Base-by-base conservation (phyloP, 805 yeast species). In the Debaryomyces castellii region DNA sequence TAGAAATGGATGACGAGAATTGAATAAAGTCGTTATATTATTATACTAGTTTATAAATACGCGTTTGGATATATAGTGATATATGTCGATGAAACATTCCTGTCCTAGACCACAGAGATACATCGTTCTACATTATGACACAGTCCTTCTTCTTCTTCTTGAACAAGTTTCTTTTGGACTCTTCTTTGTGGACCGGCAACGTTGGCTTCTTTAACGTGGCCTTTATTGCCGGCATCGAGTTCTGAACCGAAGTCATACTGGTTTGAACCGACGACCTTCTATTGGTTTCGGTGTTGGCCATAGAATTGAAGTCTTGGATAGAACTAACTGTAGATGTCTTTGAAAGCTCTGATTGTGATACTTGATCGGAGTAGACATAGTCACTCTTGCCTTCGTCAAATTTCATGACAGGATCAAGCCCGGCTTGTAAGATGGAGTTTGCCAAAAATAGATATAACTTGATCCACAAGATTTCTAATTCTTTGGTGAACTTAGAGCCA, bases 401-500 rank as follows among this genome's bases (percentile, higher is more conserved):
- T 40, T 52, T 57, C 41, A 65, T 49, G 10, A 66, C 52, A 2
- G 84, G 83, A 51, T 80, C 84, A 35, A 76, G 66, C 30, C 84
- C 85, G 46, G 78, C 78, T 57, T 82, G 85, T 16, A 85, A 57
- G 38, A 86, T 74, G 18, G 85, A 76, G 62, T 86, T 85, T 22
- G 90, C 83, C 52, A 86, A 64, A 59, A 81, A 86, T 46, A 83
- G 69, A 65, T 83, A 86, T 18, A 86, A 66, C 55, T 83, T 79
- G 44, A 85, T 78, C 91, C 92, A 86, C 45, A 83, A 77, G 46
- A 80, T 74, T 57, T 85, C 90, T 35, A 84, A 60, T 51, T 82
- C 86, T 18, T 78, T 62, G 11, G 82, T 75, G 59, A 84, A 84
- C 16, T 69, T 63, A 2, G 43, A 51, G 10, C 75, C 74, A 51